A percentile compares a stretch with the other conserved stretches of the same genome.
Conservation (phyloP, 2,329 filamentous ascomycete species). For the Teratosphaeria epicoccoides region DNA sequence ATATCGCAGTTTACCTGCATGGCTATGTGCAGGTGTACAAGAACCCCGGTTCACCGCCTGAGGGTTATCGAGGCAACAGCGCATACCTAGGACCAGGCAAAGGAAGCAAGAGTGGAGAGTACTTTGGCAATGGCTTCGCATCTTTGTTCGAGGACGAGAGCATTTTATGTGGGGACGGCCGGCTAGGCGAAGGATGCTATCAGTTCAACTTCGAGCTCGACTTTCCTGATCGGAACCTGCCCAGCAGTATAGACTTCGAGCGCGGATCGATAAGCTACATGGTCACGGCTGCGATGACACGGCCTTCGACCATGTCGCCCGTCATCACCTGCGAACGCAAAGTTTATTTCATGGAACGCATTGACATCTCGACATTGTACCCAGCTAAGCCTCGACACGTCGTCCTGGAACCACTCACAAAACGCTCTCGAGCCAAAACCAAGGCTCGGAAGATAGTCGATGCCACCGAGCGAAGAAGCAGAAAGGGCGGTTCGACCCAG, state of each 20-base stretch:
- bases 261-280: constrained; percentile 86
- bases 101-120: constrained; percentile 43
- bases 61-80: constrained; percentile 38
- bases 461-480: constrained; percentile 15
- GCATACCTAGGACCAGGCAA: constrained; percentile 44
- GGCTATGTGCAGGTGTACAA: constrained; percentile 73
- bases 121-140: constrained; percentile 68
- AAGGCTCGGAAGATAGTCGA: constrained; percentile 26
- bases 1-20: constrained; percentile 66
- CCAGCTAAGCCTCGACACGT: constrained; percentile 72
- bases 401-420: constrained; percentile 73
- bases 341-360: constrained; percentile 65
- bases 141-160: constrained; percentile 74
- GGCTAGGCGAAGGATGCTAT: constrained; percentile 62
- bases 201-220: constrained; percentile 69
- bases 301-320: constrained; percentile 75
- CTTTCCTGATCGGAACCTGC: constrained; percentile 58
- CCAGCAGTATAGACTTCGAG: constrained; percentile 96
- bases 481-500: constrained; percentile 13
- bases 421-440: constrained; percentile 45
- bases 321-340: constrained; percentile 72
- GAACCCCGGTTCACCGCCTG: constrained; percentile 51
- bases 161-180: constrained; percentile 67
- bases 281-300: constrained; percentile 78
- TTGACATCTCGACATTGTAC: constrained; percentile 69